Evolutionary conservation across 345 rosid species (phyloP).

Genomic region (Citrus mangshanensis): DNA sequence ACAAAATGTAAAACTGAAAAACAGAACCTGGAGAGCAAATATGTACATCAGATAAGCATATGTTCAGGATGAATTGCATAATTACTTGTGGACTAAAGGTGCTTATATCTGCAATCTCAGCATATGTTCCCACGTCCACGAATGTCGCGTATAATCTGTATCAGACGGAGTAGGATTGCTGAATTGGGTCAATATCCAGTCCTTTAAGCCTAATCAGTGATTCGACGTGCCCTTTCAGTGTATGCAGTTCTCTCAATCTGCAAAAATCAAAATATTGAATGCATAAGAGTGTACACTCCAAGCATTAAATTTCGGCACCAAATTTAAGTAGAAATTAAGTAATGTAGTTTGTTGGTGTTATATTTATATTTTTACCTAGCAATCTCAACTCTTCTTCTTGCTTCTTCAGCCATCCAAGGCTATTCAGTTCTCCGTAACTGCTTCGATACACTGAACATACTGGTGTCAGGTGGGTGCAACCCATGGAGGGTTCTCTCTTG

Average conservation of each 20-base stretch:
- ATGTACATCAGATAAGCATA: no score
- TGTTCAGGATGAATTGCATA: no score
- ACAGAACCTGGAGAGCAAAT: no score
- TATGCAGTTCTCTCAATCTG: conserved; percentile 50
- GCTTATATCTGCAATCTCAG: no score
- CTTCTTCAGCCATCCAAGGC: conserved; percentile 53
- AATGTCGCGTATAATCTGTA: no score
- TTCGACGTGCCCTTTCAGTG: conserved; percentile 53
- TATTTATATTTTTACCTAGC: conserved; percentile 28
- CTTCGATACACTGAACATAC: conserved; percentile 42
- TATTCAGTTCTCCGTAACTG: conserved; percentile 33
- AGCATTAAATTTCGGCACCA: neutral
- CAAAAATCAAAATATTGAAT: neutral
- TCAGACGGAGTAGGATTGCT: conserved; percentile 36
- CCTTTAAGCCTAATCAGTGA: conserved; percentile 45
- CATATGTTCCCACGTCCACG: no score
- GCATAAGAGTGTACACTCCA: neutral
- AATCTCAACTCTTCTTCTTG: conserved; percentile 51
- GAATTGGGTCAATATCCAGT: conserved; percentile 54
- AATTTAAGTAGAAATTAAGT: no score
- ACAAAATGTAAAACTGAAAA: no score
- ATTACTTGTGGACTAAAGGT: no score
- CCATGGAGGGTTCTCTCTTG: conserved; percentile 52
- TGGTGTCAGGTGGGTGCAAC: conserved; percentile 37
- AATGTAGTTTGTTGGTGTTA: no score